These are phyloP conservation scores for Volutella citrinella DNA, from an alignment of 2,329 filamentous ascomycete genomes.

Conservation along the genomic window DNA sequence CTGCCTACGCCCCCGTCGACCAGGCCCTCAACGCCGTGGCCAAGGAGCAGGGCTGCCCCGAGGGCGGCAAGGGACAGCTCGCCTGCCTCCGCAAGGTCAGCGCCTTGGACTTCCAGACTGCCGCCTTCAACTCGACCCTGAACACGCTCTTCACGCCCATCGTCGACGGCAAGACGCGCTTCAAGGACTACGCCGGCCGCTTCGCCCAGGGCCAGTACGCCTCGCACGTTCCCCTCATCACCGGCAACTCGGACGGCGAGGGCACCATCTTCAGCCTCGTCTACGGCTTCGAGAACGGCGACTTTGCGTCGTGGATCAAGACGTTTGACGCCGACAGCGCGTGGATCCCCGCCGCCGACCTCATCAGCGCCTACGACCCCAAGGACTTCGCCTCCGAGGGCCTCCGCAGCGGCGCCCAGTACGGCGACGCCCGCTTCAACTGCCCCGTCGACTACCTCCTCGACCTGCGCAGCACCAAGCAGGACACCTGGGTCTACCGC, in stretches of 20 bases:
- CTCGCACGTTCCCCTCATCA: conserved; percentile 33
- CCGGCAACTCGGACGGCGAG: conserved; percentile 34
- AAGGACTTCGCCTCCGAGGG: conserved; percentile 35
- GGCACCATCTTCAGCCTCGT: conserved; percentile 36
- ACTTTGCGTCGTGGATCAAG: conserved; percentile 26
- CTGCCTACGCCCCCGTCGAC: conserved; percentile 34
- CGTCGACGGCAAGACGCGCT: conserved; percentile 33
- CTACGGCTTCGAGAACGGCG: conserved; percentile 27
- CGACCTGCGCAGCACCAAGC: conserved; percentile 34
- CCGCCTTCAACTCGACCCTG: conserved; percentile 29
- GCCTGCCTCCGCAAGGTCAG: conserved; percentile 35
- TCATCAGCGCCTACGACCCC: conserved; percentile 16
- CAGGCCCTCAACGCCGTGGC: conserved; percentile 36
- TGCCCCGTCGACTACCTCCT: conserved; percentile 38
- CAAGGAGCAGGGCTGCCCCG: conserved; percentile 33
- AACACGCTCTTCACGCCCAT: conserved; percentile 41
- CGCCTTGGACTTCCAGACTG: conserved; percentile 17
- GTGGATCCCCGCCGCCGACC: conserved; percentile 14
- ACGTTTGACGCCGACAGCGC: conserved; percentile 21
- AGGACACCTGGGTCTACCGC: conserved; percentile 42
- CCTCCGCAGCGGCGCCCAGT: conserved; percentile 39
- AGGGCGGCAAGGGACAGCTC: conserved; percentile 28
- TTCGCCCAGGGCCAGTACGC: conserved; percentile 24
- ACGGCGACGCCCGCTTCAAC: conserved; percentile 45
- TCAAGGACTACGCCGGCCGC: conserved; percentile 27